Conservation (phyloP, 441 rosid species). For the Euphorbia celastroides region DNA sequence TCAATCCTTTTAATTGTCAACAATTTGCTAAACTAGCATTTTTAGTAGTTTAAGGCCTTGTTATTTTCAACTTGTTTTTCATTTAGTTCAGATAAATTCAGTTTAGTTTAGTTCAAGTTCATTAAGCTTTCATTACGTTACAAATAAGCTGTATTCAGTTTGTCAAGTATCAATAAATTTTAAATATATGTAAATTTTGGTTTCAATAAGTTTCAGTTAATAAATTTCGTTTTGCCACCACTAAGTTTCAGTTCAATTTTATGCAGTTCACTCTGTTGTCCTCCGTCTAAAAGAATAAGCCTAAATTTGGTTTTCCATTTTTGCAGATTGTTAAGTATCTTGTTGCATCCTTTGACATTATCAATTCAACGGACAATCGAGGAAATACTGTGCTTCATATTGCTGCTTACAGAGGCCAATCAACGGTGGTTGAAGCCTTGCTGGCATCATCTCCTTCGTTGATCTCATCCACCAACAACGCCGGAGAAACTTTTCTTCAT, state of each 20-base stretch:
- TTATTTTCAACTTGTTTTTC: no score
- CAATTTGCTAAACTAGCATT: not conserved
- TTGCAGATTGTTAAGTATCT: conserved; percentile 69
- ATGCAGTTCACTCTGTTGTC: no score
- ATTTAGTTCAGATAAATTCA: no score
- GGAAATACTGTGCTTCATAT: conserved; percentile 81
- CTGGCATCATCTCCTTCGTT: conserved; percentile 54
- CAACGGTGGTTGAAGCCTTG: conserved; percentile 57
- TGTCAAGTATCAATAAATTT: no score
- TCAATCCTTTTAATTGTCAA: not conserved
- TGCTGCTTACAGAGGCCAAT: conserved; percentile 76
- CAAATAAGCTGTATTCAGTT: no score
- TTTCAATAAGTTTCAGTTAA: no score
- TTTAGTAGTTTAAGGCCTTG: not conserved
- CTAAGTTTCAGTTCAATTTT: no score
- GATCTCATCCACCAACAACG: conserved; percentile 49
- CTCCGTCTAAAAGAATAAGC: not conserved
- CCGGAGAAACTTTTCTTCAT: conserved; percentile 85
- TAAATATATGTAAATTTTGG: no score
- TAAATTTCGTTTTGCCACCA: no score
- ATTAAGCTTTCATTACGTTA: no score
- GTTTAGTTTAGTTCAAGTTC: no score
- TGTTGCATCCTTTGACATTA: conserved; percentile 40
- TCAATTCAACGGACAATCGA: conserved; percentile 47
- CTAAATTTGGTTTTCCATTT: conserved; percentile 5